Evolutionary conservation across 2,329 filamentous ascomycete species (phyloP), one percentile per base, ranked within the genome.

Genomic region (Tolypocladium amazonense): DNA sequence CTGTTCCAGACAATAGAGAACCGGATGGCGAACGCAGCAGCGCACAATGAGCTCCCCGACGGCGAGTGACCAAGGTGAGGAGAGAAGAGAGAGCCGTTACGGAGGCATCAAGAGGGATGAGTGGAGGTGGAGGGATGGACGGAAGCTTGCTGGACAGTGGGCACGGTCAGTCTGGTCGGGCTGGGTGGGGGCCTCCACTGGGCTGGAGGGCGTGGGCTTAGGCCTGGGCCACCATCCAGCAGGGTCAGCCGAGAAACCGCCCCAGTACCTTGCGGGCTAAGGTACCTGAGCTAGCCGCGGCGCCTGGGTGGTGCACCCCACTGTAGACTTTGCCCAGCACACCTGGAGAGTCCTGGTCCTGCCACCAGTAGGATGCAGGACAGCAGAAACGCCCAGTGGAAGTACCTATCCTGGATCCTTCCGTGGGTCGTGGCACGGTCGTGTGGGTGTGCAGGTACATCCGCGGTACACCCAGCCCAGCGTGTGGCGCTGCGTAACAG

Each of bases 1-100:
- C 57, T 53, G 55, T 45, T 50, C 14, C 33, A 25, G 59, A 62
- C 63, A 63, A 61, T 62, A 65, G 54, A 25, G 9, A 43, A 50
- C 61, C 62, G 63, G 65, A 67, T 63, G 58, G 61, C 59, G 60
- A 60, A 64, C 59, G 62, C 63, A 61, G 61, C 58, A 65, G 63
- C 41, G 57, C 56, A 59, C 60, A 63, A 58, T 59, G 59, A 56
- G 47, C 54, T 58, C 41, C 35, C 45, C 35, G 30, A 38, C 35
- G 2, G 30, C 39, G 55, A 52, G 57, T 57, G 43, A 57, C 55
- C 37, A 59, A 25, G 56, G 37, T 33, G 30, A 59, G 53, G 57
- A 38, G 55, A 53, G 38, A 45, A 61, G 57, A 59, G 57, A 59
- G 53, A 23, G 20, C 58, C 56, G 57, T 53, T 39, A 60, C 20